A percentile compares a stretch with the other conserved stretches of the same genome.
Evolutionary conservation across 345 rosid species (phyloP).

Genomic region (Conringia planisiliqua): DNA sequence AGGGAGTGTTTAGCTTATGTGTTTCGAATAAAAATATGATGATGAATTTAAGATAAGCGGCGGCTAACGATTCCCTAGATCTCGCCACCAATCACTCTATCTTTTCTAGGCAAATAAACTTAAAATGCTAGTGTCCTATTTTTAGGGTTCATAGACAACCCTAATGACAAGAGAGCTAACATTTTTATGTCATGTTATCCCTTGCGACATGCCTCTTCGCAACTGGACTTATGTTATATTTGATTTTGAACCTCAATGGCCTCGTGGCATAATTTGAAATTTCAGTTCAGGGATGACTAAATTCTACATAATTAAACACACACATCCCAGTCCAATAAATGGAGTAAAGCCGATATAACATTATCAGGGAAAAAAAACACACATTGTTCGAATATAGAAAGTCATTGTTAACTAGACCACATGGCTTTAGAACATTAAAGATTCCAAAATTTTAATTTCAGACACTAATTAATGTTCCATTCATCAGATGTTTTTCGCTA

Average conservation of each 20-base stretch:
- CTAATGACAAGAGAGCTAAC: background rate
- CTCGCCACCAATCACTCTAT: constrained; percentile 36
- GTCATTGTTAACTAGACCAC: constrained; percentile 8
- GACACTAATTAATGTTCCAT: constrained; percentile 1
- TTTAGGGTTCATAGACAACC: constrained; percentile 22
- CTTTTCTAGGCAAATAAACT: background rate
- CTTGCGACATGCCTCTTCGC: background rate
- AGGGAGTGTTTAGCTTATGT: background rate
- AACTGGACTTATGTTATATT: no score
- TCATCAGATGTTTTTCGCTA: constrained; percentile 7
- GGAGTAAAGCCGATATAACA: background rate
- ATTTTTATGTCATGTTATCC: background rate
- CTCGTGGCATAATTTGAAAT: no score
- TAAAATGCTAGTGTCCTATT: background rate
- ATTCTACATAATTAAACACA: no score
- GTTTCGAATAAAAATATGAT: background rate
- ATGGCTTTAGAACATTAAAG: constrained; percentile 13
- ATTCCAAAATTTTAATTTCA: constrained; percentile 10
- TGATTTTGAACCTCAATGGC: no score
- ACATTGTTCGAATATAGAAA: constrained; percentile 16
- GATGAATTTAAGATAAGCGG: constrained; percentile 20
- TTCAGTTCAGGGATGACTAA: no score
- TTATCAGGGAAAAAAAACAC: background rate
- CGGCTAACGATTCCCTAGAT: constrained; percentile 34
- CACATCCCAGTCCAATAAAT: background rate